phyloP scores from a whole-genome alignment of 495 filamentous ascomycete genomes.

The Trichoderma erinaceum region DNA sequence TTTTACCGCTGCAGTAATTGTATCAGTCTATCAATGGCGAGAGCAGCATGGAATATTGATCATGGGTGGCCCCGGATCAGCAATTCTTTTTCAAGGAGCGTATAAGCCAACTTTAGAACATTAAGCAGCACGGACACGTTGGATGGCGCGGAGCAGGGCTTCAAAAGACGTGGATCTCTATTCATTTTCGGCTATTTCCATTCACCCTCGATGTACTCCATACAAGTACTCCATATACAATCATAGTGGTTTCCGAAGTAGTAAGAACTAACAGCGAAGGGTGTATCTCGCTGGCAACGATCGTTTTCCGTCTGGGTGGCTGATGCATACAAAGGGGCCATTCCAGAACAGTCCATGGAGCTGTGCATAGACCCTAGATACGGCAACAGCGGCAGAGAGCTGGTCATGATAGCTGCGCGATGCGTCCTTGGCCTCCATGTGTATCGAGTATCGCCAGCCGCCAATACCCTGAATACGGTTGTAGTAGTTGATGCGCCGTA shows the following conservation, averaged over 20 bases:
- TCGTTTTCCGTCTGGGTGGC: background rate
- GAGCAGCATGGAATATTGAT: background rate
- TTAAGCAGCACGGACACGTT: background rate
- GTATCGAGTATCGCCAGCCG: too few species aligned
- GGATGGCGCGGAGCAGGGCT: background rate
- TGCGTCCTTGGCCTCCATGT: background rate
- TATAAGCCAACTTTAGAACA: background rate
- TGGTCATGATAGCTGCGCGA: too few species aligned
- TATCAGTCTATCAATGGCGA: background rate
- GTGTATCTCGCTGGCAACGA: background rate
- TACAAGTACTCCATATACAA: background rate
- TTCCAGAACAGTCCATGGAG: conserved; percentile 5
- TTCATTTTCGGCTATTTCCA: background rate
- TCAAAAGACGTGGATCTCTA: background rate
- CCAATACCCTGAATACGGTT: too few species aligned
- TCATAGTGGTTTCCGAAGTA: background rate
- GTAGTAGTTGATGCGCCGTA: too few species aligned
- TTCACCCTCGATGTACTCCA: background rate
- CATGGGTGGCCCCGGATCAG: background rate
- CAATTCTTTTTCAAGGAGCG: background rate
- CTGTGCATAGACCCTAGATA: background rate
- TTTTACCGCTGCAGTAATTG: too few species aligned
- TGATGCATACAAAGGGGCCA: background rate
- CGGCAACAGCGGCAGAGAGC: background rate
- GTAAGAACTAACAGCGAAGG: background rate